Conservation (phyloP, 768 basidiomycete genomes). For the Hydnum rufescens region DNA sequence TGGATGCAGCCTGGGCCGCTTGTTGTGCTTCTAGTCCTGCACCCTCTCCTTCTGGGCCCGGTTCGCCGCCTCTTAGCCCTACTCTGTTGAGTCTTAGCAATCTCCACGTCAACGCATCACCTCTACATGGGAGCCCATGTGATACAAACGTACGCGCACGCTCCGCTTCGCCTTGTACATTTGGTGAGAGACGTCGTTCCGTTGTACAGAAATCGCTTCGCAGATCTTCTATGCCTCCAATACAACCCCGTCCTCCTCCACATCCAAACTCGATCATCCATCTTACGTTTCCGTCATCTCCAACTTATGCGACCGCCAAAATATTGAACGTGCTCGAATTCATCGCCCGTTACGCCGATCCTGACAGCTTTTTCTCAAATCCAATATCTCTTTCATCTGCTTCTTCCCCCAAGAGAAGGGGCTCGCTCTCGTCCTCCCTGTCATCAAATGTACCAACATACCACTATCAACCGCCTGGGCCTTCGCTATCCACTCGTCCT, state of each 20-base stretch:
- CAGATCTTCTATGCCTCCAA: background rate
- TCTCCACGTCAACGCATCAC: conserved; percentile 4
- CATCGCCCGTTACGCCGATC: background rate
- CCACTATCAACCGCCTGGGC: conserved; percentile 3
- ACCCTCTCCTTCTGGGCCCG: background rate
- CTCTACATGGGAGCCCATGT: background rate
- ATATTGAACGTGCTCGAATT: background rate
- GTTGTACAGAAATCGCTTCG: background rate
- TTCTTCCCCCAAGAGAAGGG: background rate
- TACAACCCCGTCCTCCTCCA: conserved; percentile 11
- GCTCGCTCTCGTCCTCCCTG: background rate
- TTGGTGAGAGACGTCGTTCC: background rate
- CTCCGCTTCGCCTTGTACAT: background rate
- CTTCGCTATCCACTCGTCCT: conserved; percentile 33
- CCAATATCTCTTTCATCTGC: background rate
- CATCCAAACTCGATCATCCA: conserved; percentile 11
- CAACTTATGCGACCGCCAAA: conserved; percentile 21
- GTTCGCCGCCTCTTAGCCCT: background rate
- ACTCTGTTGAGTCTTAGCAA: conserved; percentile 5
- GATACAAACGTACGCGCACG: background rate
- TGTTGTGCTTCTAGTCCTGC: background rate
- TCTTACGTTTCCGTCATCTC: conserved; percentile 21
- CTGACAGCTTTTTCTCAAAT: background rate
- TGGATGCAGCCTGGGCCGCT: conserved; percentile 43
- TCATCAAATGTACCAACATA: background rate